phyloP scores from a whole-genome alignment of 495 filamentous ascomycete genomes.

The Trichocladium uniseriatum region DNA sequence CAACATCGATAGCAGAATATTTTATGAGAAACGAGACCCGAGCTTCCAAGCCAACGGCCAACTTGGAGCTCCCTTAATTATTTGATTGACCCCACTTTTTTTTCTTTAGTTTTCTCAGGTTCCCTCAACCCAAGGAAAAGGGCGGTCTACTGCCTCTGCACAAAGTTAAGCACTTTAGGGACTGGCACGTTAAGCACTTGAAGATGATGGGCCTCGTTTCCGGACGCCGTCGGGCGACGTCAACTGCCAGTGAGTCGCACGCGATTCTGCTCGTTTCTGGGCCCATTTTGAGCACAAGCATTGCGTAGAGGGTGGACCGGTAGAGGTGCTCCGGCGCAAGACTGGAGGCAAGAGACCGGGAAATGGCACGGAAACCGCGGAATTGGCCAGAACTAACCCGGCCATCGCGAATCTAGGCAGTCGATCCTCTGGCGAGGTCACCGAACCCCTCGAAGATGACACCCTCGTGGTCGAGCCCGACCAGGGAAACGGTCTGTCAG shows the following conservation, averaged over 20 bases:
- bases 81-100: slow-evolving; percentile 12
- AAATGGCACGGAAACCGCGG: neutral
- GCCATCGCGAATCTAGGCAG: slow-evolving; percentile 31
- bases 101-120: slow-evolving; percentile 3
- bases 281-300: slow-evolving; percentile 15
- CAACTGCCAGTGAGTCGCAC: slow-evolving; percentile 30
- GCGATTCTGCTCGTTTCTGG: slow-evolving; percentile 3
- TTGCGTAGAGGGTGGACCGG: slow-evolving; percentile 12
- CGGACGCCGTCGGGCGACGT: slow-evolving; percentile 28
- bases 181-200: neutral
- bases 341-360: slow-evolving; percentile 21
- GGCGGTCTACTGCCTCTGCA: neutral
- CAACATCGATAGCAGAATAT: neutral
- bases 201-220: slow-evolving; percentile 28
- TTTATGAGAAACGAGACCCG: neutral
- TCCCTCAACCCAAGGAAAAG: neutral
- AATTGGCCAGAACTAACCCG: slow-evolving; percentile 9
- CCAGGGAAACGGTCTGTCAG: slow-evolving; percentile 56
- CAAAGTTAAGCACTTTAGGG: too few species aligned
- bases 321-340: slow-evolving; percentile 15
- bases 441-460: slow-evolving; percentile 55
- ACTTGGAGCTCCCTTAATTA: neutral
- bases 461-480: slow-evolving; percentile 64
- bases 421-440: slow-evolving; percentile 36
- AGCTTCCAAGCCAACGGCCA: neutral